phyloP scores from a whole-genome alignment of 176 grass and related monocot genomes.

The Neostapfia colusana region DNA sequence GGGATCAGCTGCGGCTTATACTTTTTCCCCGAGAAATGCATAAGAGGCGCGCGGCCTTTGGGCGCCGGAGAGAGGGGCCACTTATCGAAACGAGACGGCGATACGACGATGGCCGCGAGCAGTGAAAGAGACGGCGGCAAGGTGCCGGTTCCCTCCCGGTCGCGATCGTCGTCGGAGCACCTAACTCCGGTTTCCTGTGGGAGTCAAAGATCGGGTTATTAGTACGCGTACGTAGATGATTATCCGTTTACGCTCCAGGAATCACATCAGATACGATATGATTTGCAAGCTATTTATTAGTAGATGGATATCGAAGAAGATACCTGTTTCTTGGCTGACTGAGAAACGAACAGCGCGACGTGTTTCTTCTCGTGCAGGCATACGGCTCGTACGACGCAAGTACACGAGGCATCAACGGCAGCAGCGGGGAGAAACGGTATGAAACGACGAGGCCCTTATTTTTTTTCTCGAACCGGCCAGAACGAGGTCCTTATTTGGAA shows the following conservation, averaged over 20 bases:
- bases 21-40: not conserved
- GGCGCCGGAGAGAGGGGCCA: conserved; percentile 12
- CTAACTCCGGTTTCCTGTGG: not conserved
- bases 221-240: not conserved
- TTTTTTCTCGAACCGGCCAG: no score
- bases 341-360: not conserved
- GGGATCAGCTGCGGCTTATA: not conserved
- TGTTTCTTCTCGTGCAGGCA: not conserved
- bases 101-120: conserved; percentile 18
- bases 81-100: conserved; percentile 27
- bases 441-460: no score
- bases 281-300: not conserved
- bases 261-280: not conserved
- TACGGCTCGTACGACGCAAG: not conserved
- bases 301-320: not conserved
- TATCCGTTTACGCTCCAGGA: not conserved
- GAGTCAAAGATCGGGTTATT: not conserved
- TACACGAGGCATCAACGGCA: not conserved
- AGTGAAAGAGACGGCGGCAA: not conserved
- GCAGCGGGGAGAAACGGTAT: not conserved
- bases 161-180: not conserved
- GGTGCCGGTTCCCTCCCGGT: not conserved
- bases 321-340: not conserved
- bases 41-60: not conserved
- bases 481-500: not conserved